These are phyloP conservation scores for Talaromyces proteolyticus DNA, from an alignment of 495 filamentous ascomycete genomes.

Conservation along the genomic window DNA sequence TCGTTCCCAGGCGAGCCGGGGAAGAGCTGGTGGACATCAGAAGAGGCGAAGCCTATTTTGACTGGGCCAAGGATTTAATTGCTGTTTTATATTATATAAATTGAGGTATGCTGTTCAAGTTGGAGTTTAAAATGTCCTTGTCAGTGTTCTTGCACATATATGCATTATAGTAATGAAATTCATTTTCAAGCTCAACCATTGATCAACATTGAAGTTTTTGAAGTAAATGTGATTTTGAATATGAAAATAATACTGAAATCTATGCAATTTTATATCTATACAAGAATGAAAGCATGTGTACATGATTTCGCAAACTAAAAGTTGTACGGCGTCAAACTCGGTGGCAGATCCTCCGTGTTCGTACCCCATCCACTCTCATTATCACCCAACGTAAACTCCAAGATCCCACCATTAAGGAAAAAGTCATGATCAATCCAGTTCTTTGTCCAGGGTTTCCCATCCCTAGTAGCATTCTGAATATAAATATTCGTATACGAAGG, in stretches of 20 bases:
- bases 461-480: constrained; percentile 44
- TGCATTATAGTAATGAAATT: too few relatives aligned
- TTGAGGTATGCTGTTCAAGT: constrained; percentile 13
- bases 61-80: constrained; percentile 44
- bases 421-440: constrained; percentile 53
- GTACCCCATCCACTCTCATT: constrained; percentile 50
- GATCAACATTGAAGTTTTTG: too few relatives aligned
- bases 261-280: too few relatives aligned
- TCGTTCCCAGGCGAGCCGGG: constrained; percentile 70
- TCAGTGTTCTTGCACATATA: too few relatives aligned
- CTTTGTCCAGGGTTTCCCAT: constrained; percentile 44
- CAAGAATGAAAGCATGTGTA: not conserved
- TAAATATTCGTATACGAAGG: constrained; percentile 47
- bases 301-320: not conserved
- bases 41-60: constrained; percentile 62
- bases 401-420: constrained; percentile 39
- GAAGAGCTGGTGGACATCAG: constrained; percentile 75
- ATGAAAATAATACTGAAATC: too few relatives aligned
- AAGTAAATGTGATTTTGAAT: too few relatives aligned
- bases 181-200: not conserved
- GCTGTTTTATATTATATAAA: constrained; percentile 8
- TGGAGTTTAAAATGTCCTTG: not conserved
- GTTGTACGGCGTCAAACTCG: constrained; percentile 37
- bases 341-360: constrained; percentile 39
- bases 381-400: constrained; percentile 41